Evolutionary conservation across 1,139 yeast genomes (phyloP).

Genomic region (Debaryomycetaceae sp.): DNA sequence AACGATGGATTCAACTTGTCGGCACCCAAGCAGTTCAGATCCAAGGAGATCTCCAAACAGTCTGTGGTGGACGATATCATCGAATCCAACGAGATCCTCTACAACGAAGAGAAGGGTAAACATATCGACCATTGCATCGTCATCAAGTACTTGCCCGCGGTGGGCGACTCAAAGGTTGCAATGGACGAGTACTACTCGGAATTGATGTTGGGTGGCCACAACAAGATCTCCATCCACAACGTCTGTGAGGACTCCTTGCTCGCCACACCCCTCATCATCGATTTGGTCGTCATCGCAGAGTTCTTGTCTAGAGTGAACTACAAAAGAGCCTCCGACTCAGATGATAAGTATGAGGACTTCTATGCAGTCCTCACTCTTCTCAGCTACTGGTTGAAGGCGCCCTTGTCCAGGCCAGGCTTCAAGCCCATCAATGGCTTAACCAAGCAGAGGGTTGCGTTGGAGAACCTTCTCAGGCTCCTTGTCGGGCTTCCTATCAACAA

Average conservation of each 20-base stretch:
- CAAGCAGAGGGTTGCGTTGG: slow-evolving; percentile 91
- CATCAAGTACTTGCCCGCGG: slow-evolving; percentile 90
- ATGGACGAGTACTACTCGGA: slow-evolving; percentile 98
- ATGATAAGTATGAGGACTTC: slow-evolving; percentile 56
- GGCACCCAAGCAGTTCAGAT: slow-evolving; percentile 89
- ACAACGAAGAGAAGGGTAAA: slow-evolving; percentile 76
- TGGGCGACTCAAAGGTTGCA: slow-evolving; percentile 95
- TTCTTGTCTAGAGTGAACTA: slow-evolving; percentile 83
- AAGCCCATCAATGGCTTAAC: slow-evolving; percentile 91
- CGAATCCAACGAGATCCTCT: slow-evolving; percentile 81
- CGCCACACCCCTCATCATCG: slow-evolving; percentile 93
- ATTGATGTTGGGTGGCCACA: slow-evolving; percentile 96
- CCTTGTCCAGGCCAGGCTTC: slow-evolving; percentile 86
- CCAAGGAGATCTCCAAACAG: slow-evolving; percentile 91
- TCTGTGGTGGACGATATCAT: slow-evolving; percentile 94
- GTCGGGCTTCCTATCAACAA: slow-evolving; percentile 88
- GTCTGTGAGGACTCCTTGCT: slow-evolving; percentile 94
- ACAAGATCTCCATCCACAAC: slow-evolving; percentile 88
- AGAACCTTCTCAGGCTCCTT: slow-evolving; percentile 83
- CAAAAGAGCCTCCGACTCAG: slow-evolving; percentile 46
- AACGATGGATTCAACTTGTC: slow-evolving; percentile 92
- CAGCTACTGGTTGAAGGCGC: slow-evolving; percentile 96
- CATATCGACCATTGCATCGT: slow-evolving; percentile 93
- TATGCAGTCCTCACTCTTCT: slow-evolving; percentile 85
- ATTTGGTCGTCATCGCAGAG: slow-evolving; percentile 85